Percentiles rank a stretch among this genome's conserved stretches.
Evolutionary conservation across 495 filamentous ascomycete species (phyloP).

Genomic region (Penicillium ucsense): DNA sequence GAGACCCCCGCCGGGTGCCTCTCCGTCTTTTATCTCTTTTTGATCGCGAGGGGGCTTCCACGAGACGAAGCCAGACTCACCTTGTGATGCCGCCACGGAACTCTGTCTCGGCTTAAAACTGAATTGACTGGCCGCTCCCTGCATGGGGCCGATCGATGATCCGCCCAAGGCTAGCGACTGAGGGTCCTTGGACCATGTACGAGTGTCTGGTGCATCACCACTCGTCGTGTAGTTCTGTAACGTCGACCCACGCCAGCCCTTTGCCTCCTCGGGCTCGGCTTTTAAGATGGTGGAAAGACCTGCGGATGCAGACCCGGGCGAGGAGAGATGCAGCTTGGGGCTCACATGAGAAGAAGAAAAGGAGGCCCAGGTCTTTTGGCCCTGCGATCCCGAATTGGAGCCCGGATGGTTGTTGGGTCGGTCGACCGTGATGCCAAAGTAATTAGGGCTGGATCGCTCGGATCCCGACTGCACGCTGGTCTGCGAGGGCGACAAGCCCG

Average conservation of each 20-base stretch:
- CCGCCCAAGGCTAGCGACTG: not conserved
- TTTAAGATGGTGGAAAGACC: constrained; percentile 50
- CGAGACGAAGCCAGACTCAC: not conserved
- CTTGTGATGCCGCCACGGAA: constrained; percentile 1
- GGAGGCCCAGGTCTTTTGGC: constrained; percentile 61
- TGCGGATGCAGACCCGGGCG: constrained; percentile 70
- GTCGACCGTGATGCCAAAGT: constrained; percentile 69
- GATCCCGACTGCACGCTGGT: constrained; percentile 28
- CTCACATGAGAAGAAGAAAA: constrained; percentile 60
- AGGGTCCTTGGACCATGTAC: constrained; percentile 1
- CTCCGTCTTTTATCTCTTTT: too few relatives aligned
- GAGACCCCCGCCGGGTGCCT: too few relatives aligned
- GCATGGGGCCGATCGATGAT: not conserved
- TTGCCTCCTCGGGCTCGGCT: constrained; percentile 15
- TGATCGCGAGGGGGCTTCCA: too few relatives aligned
- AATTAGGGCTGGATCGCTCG: constrained; percentile 59
- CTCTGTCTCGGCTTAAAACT: not conserved
- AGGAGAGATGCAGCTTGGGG: constrained; percentile 56
- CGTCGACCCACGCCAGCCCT: constrained; percentile 13
- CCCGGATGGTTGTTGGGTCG: constrained; percentile 46
- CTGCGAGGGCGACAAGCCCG: constrained; percentile 32
- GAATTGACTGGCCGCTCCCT: not conserved
- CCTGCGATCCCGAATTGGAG: constrained; percentile 45
- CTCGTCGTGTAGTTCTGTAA: constrained; percentile 12
- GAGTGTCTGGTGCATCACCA: constrained; percentile 3